phyloP scores from a whole-genome alignment of 1,284 basidiomycete genomes.

The Puccinia novopanici region DNA sequence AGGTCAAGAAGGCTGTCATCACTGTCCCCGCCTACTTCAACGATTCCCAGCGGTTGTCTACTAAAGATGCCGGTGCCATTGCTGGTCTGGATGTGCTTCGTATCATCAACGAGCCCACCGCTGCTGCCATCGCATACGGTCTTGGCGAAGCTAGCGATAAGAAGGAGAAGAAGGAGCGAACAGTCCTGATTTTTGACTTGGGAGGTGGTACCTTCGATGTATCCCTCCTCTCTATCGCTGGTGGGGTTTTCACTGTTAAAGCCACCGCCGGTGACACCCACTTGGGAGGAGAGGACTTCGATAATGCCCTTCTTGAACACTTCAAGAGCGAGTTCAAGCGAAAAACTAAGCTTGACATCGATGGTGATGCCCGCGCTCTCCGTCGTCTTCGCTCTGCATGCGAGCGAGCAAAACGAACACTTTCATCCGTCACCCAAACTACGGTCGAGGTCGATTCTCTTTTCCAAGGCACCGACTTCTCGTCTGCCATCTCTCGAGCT shows the following conservation, averaged over 20 bases:
- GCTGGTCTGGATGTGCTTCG: constrained; percentile 88
- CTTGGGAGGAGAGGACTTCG: constrained; percentile 98
- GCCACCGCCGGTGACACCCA: constrained; percentile 99
- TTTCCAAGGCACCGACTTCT: constrained; percentile 78
- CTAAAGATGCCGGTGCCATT: constrained; percentile 89
- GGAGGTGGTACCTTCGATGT: constrained; percentile 99
- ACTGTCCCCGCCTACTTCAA: constrained; percentile 94
- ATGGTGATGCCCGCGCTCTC: constrained; percentile 90
- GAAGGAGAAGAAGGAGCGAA: constrained; percentile 80
- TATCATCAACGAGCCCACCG: constrained; percentile 95
- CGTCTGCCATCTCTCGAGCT: constrained; percentile 93
- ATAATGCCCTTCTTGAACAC: constrained; percentile 93
- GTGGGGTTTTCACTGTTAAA: constrained; percentile 99
- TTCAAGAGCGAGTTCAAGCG: constrained; percentile 72
- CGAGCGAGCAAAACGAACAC: constrained; percentile 98
- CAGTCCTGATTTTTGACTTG: constrained; percentile 98
- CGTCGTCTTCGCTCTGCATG: constrained; percentile 93
- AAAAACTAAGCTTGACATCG: constrained; percentile 81
- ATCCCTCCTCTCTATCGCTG: constrained; percentile 93
- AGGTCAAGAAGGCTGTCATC: constrained; percentile 67
- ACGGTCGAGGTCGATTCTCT: constrained; percentile 99
- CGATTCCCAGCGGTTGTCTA: constrained; percentile 92
- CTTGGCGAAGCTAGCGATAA: constrained; percentile 65
- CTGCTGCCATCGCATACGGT: constrained; percentile 92
- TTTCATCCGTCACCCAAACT: constrained; percentile 82